Evolutionary conservation across 2,329 filamentous ascomycete genomes (phyloP).

Genomic region (Paecilomyces formosus): DNA sequence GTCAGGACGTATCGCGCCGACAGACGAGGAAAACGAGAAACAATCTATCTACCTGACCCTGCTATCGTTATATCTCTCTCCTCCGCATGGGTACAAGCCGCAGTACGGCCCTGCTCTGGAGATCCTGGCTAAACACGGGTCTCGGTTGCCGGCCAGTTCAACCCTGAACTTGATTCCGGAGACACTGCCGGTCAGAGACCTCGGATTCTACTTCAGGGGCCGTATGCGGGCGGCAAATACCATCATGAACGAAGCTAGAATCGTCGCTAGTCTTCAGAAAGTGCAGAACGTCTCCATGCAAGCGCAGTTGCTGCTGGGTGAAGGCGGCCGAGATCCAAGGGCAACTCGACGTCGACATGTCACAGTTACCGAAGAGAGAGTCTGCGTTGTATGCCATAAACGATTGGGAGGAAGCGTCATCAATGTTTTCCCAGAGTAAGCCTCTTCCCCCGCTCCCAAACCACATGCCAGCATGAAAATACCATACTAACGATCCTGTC

Average conservation of each 20-base stretch:
- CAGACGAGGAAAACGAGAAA: slow-evolving; percentile 48
- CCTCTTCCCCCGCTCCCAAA: slow-evolving; percentile 10
- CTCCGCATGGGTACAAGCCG: slow-evolving; percentile 62
- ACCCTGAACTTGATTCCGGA: slow-evolving; percentile 82
- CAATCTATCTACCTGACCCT: slow-evolving; percentile 88
- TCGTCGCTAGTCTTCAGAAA: slow-evolving; percentile 69
- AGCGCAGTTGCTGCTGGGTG: slow-evolving; percentile 64
- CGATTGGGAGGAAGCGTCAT: slow-evolving; percentile 85
- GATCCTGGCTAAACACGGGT: slow-evolving; percentile 86
- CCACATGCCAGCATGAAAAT: not conserved
- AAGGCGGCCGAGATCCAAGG: slow-evolving; percentile 45
- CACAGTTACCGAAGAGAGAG: slow-evolving; percentile 75
- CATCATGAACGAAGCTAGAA: slow-evolving; percentile 68
- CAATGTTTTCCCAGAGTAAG: slow-evolving; percentile 76
- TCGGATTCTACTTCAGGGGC: slow-evolving; percentile 86
- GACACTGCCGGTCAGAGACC: slow-evolving; percentile 65
- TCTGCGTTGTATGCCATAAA: slow-evolving; percentile 91
- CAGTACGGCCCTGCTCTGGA: slow-evolving; percentile 74
- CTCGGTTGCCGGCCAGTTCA: slow-evolving; percentile 77
- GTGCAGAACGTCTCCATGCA: slow-evolving; percentile 74
- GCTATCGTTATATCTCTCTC: slow-evolving; percentile 79
- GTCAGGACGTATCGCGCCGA: slow-evolving; percentile 30
- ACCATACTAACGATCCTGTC: slow-evolving; percentile 3
- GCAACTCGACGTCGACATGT: slow-evolving; percentile 61
- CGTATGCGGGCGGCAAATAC: slow-evolving; percentile 82